phyloP scores from a whole-genome alignment of 192 early-diverging fungal genomes.

The Coemansia sp. region DNA sequence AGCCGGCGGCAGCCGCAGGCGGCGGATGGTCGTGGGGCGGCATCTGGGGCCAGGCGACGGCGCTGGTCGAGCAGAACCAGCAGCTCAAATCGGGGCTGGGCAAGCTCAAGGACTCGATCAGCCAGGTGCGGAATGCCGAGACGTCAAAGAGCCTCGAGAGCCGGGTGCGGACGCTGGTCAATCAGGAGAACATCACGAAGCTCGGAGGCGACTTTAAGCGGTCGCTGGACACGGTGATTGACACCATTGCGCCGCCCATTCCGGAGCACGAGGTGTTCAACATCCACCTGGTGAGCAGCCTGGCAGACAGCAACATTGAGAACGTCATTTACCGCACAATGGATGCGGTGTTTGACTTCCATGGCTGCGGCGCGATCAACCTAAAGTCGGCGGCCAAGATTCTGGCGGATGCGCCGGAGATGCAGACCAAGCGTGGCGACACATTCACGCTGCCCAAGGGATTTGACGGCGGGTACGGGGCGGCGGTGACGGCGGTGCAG shows the following conservation, averaged over 20 bases:
- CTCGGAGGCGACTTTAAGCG: slow-evolving; percentile 40
- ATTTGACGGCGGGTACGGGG: slow-evolving; percentile 51
- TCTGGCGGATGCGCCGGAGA: slow-evolving; percentile 36
- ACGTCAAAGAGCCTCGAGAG: slow-evolving; percentile 25
- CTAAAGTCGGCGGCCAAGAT: slow-evolving; percentile 31
- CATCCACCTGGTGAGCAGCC: slow-evolving; percentile 36
- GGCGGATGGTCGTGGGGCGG: slow-evolving; percentile 51
- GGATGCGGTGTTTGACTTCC: slow-evolving; percentile 49
- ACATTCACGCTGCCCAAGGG: slow-evolving; percentile 52
- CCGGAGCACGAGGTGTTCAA: slow-evolving; percentile 47
- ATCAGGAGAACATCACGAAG: slow-evolving; percentile 38
- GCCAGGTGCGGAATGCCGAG: slow-evolving; percentile 42
- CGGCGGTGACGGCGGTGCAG: slow-evolving; percentile 44
- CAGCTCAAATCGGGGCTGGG: slow-evolving; percentile 43
- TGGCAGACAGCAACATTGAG: slow-evolving; percentile 28
- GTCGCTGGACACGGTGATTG: slow-evolving; percentile 46
- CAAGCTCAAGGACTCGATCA: slow-evolving; percentile 40
- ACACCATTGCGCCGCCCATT: slow-evolving; percentile 52
- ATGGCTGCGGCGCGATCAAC: slow-evolving; percentile 39
- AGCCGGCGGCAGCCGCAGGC: background rate
- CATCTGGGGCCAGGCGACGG: slow-evolving; percentile 44
- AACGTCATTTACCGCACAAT: slow-evolving; percentile 45
- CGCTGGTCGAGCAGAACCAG: slow-evolving; percentile 44
- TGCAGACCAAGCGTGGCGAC: slow-evolving; percentile 46
- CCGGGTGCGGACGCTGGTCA: slow-evolving; percentile 36